Evolutionary conservation across 225 moss, liverwort and hornwort genomes (phyloP).

Genomic region (Sphagnum tenellum): DNA sequence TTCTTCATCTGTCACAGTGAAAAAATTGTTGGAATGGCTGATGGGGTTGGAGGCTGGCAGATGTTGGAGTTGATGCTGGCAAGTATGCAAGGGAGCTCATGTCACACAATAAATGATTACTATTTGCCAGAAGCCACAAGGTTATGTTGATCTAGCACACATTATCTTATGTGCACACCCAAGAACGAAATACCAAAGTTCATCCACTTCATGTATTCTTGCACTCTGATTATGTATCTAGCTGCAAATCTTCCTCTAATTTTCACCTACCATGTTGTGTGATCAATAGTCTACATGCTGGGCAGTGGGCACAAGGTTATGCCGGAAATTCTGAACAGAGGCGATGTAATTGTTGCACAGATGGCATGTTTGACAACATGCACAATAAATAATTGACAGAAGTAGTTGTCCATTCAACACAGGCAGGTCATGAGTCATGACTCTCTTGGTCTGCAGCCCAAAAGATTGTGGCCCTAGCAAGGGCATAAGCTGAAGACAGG

Average conservation of each 20-base stretch:
- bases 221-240: conserved; percentile 58
- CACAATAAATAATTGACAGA: conserved; percentile 76
- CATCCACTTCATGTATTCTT: conserved; percentile 88
- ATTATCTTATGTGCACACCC: conserved; percentile 65
- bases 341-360: conserved; percentile 77
- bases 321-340: too few relatives aligned
- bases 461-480: conserved; percentile 66
- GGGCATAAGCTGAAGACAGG: conserved; percentile 63
- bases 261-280: too few relatives aligned
- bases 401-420: conserved; percentile 58
- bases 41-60: conserved; percentile 89
- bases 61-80: conserved; percentile 87
- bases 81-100: conserved; percentile 93
- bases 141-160: conserved; percentile 54
- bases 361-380: conserved; percentile 87
- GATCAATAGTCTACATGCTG: too few relatives aligned
- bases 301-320: too few relatives aligned
- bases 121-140: conserved; percentile 54
- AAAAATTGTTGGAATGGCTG: conserved; percentile 83
- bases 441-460: conserved; percentile 63
- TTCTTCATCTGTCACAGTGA: conserved; percentile 71
- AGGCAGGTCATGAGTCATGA: conserved; percentile 30
- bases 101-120: conserved; percentile 55
- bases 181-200: conserved; percentile 65
- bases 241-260: not conserved